Base-by-base conservation (phyloP, 164 flowering plant species). In the Macadamia integrifolia region DNA sequence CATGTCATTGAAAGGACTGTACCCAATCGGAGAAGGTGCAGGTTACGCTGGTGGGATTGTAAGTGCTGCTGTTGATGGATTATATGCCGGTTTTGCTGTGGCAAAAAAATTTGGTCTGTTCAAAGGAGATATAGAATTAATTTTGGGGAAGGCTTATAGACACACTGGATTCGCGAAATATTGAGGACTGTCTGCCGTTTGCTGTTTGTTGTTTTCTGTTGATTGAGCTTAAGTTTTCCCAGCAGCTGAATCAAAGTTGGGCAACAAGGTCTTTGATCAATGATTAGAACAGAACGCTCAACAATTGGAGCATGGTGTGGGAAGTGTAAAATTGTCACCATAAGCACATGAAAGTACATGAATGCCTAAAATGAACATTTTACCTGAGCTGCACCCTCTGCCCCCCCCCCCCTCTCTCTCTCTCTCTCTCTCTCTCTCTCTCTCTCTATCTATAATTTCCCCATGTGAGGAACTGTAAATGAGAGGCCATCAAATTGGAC, bases 41-140 rank as follows among this genome's bases (percentile, higher is more conserved):
- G 99, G 99, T 15, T 95, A 88, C 83, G 99, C 98, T 15, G 99
- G 99, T 71, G 99, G 99, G 31, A 92, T 95, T 56, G 88, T 92
- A 6, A 95, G 99, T 79, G 99, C 98, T 42, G 97, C 98, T 31
- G 98, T 92, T 9, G 99, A 95, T 79, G 99, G 99, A 62, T 80
- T 92, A 85, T 80, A 84, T 76, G 86, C 94, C 17, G 99, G 98
- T 59, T 91, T 92, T 76, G 93, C 93, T 7, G 83, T 91, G 62
- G 99, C 98, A 40, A 85, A 86, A 72, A 71, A 71, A n/a, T 76
- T 89, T 4, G 83, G 71, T 50, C 73, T 95, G 62, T 85, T 67
- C 67, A 56, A 70, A 42, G 90, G 78, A 29, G 76, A 63, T 63
- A 61, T 90, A 13, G 98, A 92, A 50, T 77, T 86, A 3, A 52